Evolutionary conservation across 495 filamentous ascomycete species (phyloP).

Genomic region (Barbatosphaeria neglecta): DNA sequence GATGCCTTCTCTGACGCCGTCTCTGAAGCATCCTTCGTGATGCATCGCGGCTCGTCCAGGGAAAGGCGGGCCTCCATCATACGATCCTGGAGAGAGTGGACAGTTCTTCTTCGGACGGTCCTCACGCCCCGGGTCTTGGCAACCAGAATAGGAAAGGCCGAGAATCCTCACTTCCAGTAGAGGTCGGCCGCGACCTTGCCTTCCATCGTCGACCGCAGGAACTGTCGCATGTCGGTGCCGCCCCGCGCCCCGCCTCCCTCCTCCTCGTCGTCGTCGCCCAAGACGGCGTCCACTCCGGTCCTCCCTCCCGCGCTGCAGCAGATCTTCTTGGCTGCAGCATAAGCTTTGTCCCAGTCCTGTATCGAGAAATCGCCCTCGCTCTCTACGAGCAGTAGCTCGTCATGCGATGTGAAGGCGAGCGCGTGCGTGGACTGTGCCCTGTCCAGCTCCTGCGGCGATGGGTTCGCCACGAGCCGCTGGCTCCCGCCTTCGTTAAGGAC

Average conservation of each 20-base stretch:
- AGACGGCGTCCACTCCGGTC: slow-evolving; percentile 35
- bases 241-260: no score
- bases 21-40: not conserved
- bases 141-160: not conserved
- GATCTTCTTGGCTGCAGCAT: slow-evolving; percentile 47
- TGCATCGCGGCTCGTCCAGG: not conserved
- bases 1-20: no score
- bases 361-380: slow-evolving; percentile 71
- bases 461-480: slow-evolving; percentile 37
- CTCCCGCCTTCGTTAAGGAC: slow-evolving; percentile 37
- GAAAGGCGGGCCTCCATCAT: not conserved
- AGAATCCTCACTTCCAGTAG: slow-evolving; percentile 42
- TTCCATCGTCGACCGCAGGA: slow-evolving; percentile 54
- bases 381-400: slow-evolving; percentile 64
- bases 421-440: slow-evolving; percentile 60
- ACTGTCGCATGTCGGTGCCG: slow-evolving; percentile 38
- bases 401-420: slow-evolving; percentile 62
- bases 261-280: slow-evolving; percentile 19
- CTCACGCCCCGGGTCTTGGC: not conserved
- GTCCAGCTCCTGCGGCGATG: slow-evolving; percentile 42
- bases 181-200: slow-evolving; percentile 45
- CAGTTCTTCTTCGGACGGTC: no score
- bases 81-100: not conserved
- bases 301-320: slow-evolving; percentile 42
- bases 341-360: slow-evolving; percentile 64